phyloP scores from a whole-genome alignment of 345 rosid genomes.

The Microthlaspi erraticum region DNA sequence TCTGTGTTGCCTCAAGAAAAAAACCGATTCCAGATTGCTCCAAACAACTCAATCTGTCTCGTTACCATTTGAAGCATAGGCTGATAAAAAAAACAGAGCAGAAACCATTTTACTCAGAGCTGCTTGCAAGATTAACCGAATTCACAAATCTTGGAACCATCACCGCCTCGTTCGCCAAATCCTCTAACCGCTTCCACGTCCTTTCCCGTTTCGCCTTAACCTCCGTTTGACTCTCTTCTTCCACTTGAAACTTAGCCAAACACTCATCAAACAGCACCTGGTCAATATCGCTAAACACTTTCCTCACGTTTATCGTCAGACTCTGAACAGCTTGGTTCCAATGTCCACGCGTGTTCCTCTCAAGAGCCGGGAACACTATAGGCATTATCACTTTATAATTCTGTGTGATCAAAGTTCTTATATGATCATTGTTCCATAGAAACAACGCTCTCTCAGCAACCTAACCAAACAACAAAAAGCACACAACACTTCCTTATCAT shows the following conservation, averaged over 20 bases:
- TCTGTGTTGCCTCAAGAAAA: constrained; percentile 15
- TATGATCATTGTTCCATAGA: constrained; percentile 72
- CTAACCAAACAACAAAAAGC: constrained; percentile 33
- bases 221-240: constrained; percentile 60
- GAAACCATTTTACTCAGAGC: constrained; percentile 26
- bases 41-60: constrained; percentile 26
- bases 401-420: constrained; percentile 55
- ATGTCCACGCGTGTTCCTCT: constrained; percentile 61
- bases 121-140: constrained; percentile 53
- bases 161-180: constrained; percentile 63
- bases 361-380: constrained; percentile 65
- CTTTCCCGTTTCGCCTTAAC: constrained; percentile 55
- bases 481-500: constrained; percentile 2
- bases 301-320: constrained; percentile 62
- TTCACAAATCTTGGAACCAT: constrained; percentile 59
- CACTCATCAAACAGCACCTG: constrained; percentile 72
- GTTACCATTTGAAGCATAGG: constrained; percentile 31
- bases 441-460: constrained; percentile 74
- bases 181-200: constrained; percentile 72
- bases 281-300: constrained; percentile 62
- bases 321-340: constrained; percentile 77
- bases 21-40: constrained; percentile 17
- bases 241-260: constrained; percentile 62
- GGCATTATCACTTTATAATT: constrained; percentile 62
- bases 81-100: constrained; percentile 14